Base-by-base conservation (phyloP, 163 green algal species). In the Scenedesmus sp. region DNA sequence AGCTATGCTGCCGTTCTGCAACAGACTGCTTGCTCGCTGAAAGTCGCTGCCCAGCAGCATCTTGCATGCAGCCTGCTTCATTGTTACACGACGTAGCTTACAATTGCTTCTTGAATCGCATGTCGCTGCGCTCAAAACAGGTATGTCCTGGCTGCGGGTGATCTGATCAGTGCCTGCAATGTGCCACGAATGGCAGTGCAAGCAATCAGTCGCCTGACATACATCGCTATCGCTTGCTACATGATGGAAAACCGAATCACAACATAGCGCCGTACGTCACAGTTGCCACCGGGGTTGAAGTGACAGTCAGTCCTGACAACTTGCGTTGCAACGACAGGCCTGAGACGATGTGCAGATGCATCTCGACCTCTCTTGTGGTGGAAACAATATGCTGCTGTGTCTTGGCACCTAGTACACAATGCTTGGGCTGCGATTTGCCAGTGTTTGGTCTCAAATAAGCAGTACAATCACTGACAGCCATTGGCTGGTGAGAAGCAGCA, bases 31-130 rank as follows among this genome's bases (percentile, higher is more conserved):
- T 30, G 81, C 81, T 49, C 49, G 81, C 81, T 59, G 73, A 20
- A 86, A 49, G 12, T 46, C 81, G 61, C 81, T 86, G 81, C 81
- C 65, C 30, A 76, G 65, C 65, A 76, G 65, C 65, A 30, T 76
- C 30, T 76, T 86, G 49, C 46, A 73, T 26, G 81, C n/a, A 46
- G 81, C 30, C 46, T 86, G 81, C 46, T 76, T 76, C 65, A 76
- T 76, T 76, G 30, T 24, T 40, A 10, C 6, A 76, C 7, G 2
- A 40, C 26, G 65, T 37, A 40, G 30, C 12, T 40, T 3, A 20
- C 6, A 15, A 40, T 20, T 18, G 16, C 0, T 20, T 37, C 30
- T 76, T 76, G 65, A 22, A 72, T 72, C 22, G 33, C 16, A 2
- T 76, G 9, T 16, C 40, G 30, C 30, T 20, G 30, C 26, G 7